Percentiles rank a stretch among this genome's conserved stretches.
phyloP scores from a whole-genome alignment of 2,329 filamentous ascomycete species.

The Diatrype stigma region DNA sequence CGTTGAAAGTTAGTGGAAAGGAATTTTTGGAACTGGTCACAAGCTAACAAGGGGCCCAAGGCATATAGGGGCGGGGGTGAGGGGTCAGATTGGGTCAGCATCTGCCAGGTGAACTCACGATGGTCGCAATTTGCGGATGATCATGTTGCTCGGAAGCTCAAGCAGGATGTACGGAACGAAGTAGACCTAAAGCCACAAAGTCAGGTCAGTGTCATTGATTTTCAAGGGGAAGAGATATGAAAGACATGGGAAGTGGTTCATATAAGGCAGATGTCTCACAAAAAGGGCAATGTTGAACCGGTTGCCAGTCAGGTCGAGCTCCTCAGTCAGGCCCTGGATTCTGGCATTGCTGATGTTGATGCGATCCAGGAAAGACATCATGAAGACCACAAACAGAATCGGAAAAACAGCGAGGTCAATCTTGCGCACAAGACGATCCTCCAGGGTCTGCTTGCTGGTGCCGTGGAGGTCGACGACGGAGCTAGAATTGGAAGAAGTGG shows the following conservation, averaged over 20 bases:
- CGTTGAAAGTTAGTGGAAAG: neutral
- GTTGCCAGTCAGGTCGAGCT: constrained; percentile 37
- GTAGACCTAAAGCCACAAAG: constrained; percentile 21
- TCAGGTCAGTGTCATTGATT: neutral
- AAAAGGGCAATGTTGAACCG: constrained; percentile 41
- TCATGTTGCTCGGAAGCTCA: constrained; percentile 42
- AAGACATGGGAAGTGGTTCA: neutral
- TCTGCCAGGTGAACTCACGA: too few species aligned
- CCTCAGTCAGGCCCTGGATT: constrained; percentile 38
- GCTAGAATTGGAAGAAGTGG: too few species aligned
- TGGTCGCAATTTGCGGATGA: constrained; percentile 39
- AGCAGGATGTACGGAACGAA: constrained; percentile 41
- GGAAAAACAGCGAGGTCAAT: constrained; percentile 38
- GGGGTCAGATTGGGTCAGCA: too few species aligned
- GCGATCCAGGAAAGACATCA: constrained; percentile 40
- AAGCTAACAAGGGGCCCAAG: too few species aligned
- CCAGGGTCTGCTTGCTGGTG: constrained; percentile 24
- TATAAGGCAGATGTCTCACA: constrained; percentile 23
- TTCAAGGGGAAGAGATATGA: too few species aligned
- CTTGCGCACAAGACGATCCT: constrained; percentile 35
- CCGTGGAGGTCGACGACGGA: too few species aligned
- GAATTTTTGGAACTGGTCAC: too few species aligned
- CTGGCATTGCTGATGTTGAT: constrained; percentile 46
- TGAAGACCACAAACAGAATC: constrained; percentile 36
- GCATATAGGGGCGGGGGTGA: too few species aligned